phyloP scores from a whole-genome alignment of 1,284 basidiomycete genomes.

The Rhodotorula sp. region DNA sequence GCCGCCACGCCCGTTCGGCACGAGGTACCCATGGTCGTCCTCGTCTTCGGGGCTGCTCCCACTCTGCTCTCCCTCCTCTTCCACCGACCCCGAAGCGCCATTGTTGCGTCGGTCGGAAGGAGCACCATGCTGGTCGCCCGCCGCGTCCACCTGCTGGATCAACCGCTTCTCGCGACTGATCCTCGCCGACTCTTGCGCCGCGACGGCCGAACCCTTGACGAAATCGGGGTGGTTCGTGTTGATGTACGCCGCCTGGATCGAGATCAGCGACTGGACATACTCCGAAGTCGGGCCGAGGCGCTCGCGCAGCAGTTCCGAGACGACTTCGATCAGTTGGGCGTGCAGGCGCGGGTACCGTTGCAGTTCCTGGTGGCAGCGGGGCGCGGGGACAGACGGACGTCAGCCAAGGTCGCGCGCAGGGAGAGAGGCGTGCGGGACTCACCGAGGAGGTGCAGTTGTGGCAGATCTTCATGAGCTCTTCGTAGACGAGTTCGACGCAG shows the following conservation, averaged over 20 bases:
- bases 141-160: conserved; percentile 42
- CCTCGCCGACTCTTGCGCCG: conserved; percentile 48
- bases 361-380: conserved; percentile 67
- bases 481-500: conserved; percentile 97
- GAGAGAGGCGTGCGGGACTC: conserved; percentile 45
- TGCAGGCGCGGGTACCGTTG: conserved; percentile 93
- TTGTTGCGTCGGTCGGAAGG: neutral
- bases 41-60: conserved; percentile 47
- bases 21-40: conserved; percentile 44
- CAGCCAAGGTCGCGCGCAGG: neutral
- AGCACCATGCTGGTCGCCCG: neutral
- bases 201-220: conserved; percentile 65
- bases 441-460: conserved; percentile 93
- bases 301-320: conserved; percentile 92
- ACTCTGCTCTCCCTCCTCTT: neutral
- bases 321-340: conserved; percentile 92
- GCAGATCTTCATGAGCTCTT: conserved; percentile 99
- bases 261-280: conserved; percentile 92
- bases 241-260: conserved; percentile 98
- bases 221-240: conserved; percentile 97
- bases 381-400: neutral
- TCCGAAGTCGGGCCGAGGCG: conserved; percentile 93
- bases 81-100: neutral
- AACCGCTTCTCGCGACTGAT: conserved; percentile 28
- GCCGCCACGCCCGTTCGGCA: conserved; percentile 55